Evolutionary conservation across 2,329 filamentous ascomycete genomes (phyloP), one percentile per base, ranked within the genome.

Genomic region (Huntiella savannae): DNA sequence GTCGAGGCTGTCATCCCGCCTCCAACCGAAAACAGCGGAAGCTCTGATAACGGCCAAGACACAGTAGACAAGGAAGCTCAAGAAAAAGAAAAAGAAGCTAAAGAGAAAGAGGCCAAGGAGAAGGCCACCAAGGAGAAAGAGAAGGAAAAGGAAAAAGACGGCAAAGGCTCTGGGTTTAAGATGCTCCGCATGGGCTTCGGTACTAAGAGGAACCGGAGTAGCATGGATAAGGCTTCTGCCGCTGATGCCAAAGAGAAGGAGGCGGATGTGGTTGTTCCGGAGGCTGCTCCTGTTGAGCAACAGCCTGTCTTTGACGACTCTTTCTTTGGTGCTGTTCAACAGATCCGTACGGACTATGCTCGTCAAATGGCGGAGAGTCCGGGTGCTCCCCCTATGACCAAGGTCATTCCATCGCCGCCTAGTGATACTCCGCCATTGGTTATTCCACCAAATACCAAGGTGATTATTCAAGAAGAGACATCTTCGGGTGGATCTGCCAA

Each of bases 151-250:
- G 61, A 62, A 4, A 78, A 68, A 47, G 63, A 67, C 10, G 64
- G 65, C 4, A 64, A 68, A 47, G 78, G 72, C 2, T 66, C 84
- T 4, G 92, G 93, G 58, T 77, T 81, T 38, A 91, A 87, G 63
- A 91, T 88, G 63, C 87, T 93, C 60, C 77, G 81, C 41, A 80
- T 83, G 74, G 72, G 69, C 50, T 86, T 88, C 56, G 78, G 79
- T 53, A 80, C 79, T 55, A 95, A 92, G 66, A 94, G 93, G 61
- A 77, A 77, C 10, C 74, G 84, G 12, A 79, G 78, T 2, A 28
- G 22, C 22, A 28, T 28, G 22, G 22, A 28, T 10, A 28, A 28
- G 22, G 66, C 71, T 3, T 78, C 78, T 3, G 69, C 76, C 1
- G 34, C 13, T 13, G 40, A 43, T 15, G 40, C 17, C 13, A 83